Conservation (phyloP, 2,329 filamentous ascomycete genomes). For the Chaetomiaceae sp. region DNA sequence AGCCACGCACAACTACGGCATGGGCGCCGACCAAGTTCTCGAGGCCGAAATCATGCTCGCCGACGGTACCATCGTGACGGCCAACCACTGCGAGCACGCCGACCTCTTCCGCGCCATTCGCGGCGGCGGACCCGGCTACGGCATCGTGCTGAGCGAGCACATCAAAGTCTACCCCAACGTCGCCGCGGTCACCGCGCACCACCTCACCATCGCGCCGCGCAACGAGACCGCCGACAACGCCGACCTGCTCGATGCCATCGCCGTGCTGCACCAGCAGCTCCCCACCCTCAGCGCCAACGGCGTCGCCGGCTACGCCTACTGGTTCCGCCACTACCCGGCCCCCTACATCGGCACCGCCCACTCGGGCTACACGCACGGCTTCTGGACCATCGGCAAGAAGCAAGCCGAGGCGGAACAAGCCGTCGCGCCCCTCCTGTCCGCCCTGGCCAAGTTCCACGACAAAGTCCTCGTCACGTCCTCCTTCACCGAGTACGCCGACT, state of each 20-base stretch:
- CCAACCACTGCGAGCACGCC: constrained; percentile 17
- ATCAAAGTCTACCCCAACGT: constrained; percentile 15
- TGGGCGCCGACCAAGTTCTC: constrained; percentile 49
- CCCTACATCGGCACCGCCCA: constrained; percentile 6
- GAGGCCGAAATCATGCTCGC: constrained; percentile 40
- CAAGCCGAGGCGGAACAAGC: constrained; percentile 5
- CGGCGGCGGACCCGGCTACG: constrained; percentile 16
- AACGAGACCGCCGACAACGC: constrained; percentile 9
- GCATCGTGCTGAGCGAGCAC: constrained; percentile 11
- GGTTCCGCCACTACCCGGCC: constrained; percentile 12
- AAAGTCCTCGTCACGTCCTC: constrained; percentile 7
- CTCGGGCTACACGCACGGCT: constrained; percentile 11
- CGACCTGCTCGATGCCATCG: constrained; percentile 12
- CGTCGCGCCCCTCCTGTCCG: background rate
- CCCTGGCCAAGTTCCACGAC: constrained; percentile 6
- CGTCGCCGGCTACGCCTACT: constrained; percentile 10
- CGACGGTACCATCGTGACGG: constrained; percentile 19
- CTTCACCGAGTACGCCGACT: constrained; percentile 10
- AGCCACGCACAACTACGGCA: constrained; percentile 40
- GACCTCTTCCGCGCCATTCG: constrained; percentile 16
- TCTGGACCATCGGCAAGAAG: constrained; percentile 14
- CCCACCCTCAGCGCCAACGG: constrained; percentile 5
- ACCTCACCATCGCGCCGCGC: constrained; percentile 6
- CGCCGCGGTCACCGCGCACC: constrained; percentile 2
- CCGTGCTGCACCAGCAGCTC: constrained; percentile 6